A percentile compares a stretch with the other conserved stretches of the same genome.
Conservation (phyloP, 2,329 filamentous ascomycete genomes). For the Colletotrichum sp. region DNA sequence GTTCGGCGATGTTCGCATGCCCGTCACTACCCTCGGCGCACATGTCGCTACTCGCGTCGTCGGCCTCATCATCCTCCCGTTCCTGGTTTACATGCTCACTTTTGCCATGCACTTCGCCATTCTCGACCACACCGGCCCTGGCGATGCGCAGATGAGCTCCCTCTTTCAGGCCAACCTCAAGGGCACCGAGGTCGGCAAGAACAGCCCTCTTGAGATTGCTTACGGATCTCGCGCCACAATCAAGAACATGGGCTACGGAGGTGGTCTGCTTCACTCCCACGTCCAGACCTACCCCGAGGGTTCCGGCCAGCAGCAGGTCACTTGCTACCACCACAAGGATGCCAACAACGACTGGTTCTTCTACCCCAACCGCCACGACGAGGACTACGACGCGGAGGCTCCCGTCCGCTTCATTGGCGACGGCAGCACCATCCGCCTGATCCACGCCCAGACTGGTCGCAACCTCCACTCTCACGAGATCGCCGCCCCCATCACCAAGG, state of each 20-base stretch:
- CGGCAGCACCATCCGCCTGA: conserved; percentile 79
- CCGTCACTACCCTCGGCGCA: conserved; percentile 72
- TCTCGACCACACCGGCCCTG: conserved; percentile 90
- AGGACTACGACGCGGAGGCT: conserved; percentile 74
- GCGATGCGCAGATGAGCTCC: conserved; percentile 99
- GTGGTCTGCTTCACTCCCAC: conserved; percentile 94
- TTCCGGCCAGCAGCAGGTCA: conserved; percentile 93
- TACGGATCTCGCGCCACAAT: conserved; percentile 88
- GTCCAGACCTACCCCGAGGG: conserved; percentile 96
- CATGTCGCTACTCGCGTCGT: conserved; percentile 83
- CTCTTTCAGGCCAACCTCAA: conserved; percentile 97
- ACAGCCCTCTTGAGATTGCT: conserved; percentile 92
- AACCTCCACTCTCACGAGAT: conserved; percentile 97
- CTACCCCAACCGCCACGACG: conserved; percentile 85
- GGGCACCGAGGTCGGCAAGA: conserved; percentile 91
- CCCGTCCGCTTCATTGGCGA: conserved; percentile 79
- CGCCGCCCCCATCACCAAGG: conserved; percentile 86
- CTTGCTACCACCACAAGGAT: conserved; percentile 99
- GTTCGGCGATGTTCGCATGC: conserved; percentile 93
- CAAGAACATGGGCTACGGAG: conserved; percentile 99
- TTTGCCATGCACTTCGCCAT: conserved; percentile 96
- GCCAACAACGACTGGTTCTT: conserved; percentile 99
- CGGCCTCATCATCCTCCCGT: conserved; percentile 86
- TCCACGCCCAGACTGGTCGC: conserved; percentile 94
- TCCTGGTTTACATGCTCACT: conserved; percentile 92